Base-by-base conservation (phyloP, 2,329 filamentous ascomycete species). In the Colletotrichum agaves region DNA sequence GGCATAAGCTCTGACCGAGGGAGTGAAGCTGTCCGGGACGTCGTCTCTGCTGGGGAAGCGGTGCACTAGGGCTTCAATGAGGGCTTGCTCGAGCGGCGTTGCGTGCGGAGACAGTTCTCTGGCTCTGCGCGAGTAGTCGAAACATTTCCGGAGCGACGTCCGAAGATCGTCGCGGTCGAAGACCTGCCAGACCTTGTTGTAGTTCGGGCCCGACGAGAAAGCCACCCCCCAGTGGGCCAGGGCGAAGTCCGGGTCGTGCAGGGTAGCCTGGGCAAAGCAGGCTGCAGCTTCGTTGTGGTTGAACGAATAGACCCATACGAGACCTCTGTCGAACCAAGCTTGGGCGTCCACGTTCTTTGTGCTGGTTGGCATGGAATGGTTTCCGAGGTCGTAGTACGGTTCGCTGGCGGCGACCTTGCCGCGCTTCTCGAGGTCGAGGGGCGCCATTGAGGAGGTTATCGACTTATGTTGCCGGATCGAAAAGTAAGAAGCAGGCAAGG, bases 281-380 rank as follows among this genome's bases (percentile, higher is more conserved):
- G 72, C 71, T 13, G 78, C 79, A 1, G 85, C 83, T 74, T 89
- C 87, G 70, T 84, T 84, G 70, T 89, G 87, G 68, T 89, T 88
- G 77, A 89, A 90, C 5, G 78, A 85, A 74, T 87, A 89, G n/a
- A 78, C 80, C 87, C 87, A 90, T 17, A 83, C 76, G 12, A 89
- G 75, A 4, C 85, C 87, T 7, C 86, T 82, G 71, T 87, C 78
- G 73, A 89, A 89, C 87, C 87, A 89, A n/a, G 64, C 74, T 72
- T 87, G 84, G 0, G 85, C 79, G 44, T 79, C 76, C 2, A 73
- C 13, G 60, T 73, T 83, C 11, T 71, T 72, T 3, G 85, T 87
- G 33, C 75, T 85, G 55, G 88, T 78, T 11, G 74, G 72, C 19
- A 81, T 82, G 17, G 76, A 73, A 71, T 81, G 86, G 0, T 76